Evolutionary conservation across 192 early-diverging fungal genomes (phyloP).

Genomic region (Coemansia reversa): DNA sequence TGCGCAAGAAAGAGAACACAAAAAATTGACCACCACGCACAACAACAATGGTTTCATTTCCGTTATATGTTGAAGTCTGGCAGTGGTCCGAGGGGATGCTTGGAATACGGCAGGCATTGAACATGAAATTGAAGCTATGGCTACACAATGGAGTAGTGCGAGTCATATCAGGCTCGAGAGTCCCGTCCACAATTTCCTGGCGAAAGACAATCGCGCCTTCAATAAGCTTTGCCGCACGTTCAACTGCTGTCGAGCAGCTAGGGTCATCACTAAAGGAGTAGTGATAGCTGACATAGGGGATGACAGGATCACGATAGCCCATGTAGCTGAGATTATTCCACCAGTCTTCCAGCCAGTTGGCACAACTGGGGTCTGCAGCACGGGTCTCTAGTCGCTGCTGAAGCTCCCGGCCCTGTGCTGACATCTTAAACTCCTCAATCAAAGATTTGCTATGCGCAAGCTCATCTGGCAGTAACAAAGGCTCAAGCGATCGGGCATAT

Average conservation of each 20-base stretch:
- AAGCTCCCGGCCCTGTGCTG: conserved; percentile 74
- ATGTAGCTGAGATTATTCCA: conserved; percentile 95
- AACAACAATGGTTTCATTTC: conserved; percentile 80
- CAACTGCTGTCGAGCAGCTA: conserved; percentile 63
- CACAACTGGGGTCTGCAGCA: conserved; percentile 63
- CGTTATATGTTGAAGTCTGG: conserved; percentile 62
- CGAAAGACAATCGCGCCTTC: conserved; percentile 85
- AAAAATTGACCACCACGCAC: conserved; percentile 90
- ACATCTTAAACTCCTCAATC: conserved; percentile 73
- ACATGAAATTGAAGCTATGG: conserved; percentile 94
- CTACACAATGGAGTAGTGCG: conserved; percentile 76
- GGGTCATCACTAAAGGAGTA: conserved; percentile 90
- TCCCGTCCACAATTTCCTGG: conserved; percentile 67
- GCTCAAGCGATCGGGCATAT: conserved; percentile 77
- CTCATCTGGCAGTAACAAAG: conserved; percentile 65
- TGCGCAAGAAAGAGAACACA: conserved; percentile 64
- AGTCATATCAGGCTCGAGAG: conserved; percentile 77
- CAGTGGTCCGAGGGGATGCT: conserved; percentile 82
- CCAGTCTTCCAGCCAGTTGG: conserved; percentile 95
- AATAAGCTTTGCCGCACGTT: conserved; percentile 84
- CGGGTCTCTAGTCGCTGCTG: conserved; percentile 78
- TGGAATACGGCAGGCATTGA: conserved; percentile 94
- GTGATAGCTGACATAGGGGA: conserved; percentile 94
- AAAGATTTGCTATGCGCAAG: conserved; percentile 63
- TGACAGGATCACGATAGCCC: conserved; percentile 95